Evolutionary conservation across 345 rosid species (phyloP), one percentile per base, ranked within the genome.

Genomic region (Moringa oleifera): DNA sequence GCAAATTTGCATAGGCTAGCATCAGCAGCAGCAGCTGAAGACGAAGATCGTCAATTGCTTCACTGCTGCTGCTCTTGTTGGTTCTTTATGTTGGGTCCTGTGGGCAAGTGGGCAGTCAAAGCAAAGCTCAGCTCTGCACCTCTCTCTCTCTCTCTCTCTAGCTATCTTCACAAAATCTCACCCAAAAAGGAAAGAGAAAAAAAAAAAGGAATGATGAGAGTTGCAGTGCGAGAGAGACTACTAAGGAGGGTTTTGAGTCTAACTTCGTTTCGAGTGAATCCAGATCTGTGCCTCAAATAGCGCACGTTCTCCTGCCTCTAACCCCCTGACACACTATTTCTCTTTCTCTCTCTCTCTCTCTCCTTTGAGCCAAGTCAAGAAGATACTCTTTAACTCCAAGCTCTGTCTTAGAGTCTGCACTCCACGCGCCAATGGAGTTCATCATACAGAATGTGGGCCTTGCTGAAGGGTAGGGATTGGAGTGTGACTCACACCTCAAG

Each of bases 261-360:
- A 25, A 33, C 25, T 25, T 41, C 2, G 47, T 41, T 4, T 41
- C 12, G 65, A 64, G 71, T 51, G 79, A 63, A 78, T 73, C 78
- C 66, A 71, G 83, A 73, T 73, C 81, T 66, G 65, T 70, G 60
- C 69, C 62, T 71, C 73, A 56, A 70, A 68, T 64, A 70, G 63
- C 58, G 78, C 79, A 75, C 73, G 77, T 73, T 77, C 71, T 57
- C 77, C 51, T 24, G 23, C 70, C 61, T 61, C 20, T 23, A 57
- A 50, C 15, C 21, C 13, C 66, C 69, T 64, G 66, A 72, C 70
- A 58, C 23, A 41, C 37, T 33, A 11, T 33, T 33, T 5, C 37
- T 33, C n/a, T n/a, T n/a, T n/a, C n/a, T n/a, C n/a, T 28, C 8
- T 2, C 33, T 28, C 33, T 28, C 33, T 28, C 8, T 8, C 8